Conservation (phyloP, 2,329 filamentous ascomycete genomes). For the Clonostachys chloroleuca region DNA sequence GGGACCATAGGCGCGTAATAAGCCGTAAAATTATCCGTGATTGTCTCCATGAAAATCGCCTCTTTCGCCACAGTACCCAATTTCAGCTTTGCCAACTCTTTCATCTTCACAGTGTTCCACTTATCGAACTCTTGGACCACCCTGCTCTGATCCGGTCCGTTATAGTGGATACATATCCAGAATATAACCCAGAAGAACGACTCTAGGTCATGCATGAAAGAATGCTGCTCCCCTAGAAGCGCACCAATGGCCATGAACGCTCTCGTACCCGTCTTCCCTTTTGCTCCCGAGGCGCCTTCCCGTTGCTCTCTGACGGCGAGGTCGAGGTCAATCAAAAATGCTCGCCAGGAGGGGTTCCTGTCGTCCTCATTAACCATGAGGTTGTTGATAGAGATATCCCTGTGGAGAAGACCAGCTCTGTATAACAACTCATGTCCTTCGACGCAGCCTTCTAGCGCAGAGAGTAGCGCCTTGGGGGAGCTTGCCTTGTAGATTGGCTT, state of each 20-base stretch:
- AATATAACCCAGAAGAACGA: conserved; percentile 45
- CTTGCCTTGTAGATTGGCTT: conserved; percentile 24
- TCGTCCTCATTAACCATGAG: conserved; percentile 40
- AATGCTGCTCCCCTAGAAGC: conserved; percentile 33
- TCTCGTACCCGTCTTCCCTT: conserved; percentile 34
- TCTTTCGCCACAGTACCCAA: no score
- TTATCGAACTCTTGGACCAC: conserved; percentile 18
- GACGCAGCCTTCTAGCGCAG: conserved; percentile 28
- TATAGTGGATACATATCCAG: conserved; percentile 37
- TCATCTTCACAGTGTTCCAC: conserved; percentile 26
- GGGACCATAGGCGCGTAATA: no score
- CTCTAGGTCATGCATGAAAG: conserved; percentile 41
- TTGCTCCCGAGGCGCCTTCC: conserved; percentile 24
- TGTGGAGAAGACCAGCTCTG: conserved; percentile 27
- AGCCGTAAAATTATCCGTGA: no score
- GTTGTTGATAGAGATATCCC: conserved; percentile 39
- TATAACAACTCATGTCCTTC: conserved; percentile 28
- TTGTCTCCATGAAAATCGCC: no score
- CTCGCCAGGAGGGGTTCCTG: conserved; percentile 25
- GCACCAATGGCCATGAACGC: conserved; percentile 40
- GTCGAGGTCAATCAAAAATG: conserved; percentile 37
- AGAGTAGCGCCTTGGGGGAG: conserved; percentile 25
- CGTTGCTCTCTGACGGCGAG: conserved; percentile 24
- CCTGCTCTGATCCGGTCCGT: conserved; percentile 9
- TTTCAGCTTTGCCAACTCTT: conserved; percentile 14